phyloP scores from a whole-genome alignment of 2,329 filamentous ascomycete species.

The Dothidotthia symphoricarpi region DNA sequence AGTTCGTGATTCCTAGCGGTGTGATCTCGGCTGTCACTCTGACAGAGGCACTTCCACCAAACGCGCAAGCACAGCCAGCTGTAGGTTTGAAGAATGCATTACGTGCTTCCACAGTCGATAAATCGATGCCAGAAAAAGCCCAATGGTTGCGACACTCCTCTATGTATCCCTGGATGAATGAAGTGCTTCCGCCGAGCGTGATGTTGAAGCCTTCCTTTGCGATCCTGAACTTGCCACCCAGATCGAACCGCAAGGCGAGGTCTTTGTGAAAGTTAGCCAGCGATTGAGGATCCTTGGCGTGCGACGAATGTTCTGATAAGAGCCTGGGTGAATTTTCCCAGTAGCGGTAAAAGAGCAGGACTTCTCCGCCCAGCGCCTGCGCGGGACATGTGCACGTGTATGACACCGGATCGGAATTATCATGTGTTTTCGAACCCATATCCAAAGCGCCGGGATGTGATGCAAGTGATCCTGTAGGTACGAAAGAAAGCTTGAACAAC shows the following conservation, averaged over 20 bases:
- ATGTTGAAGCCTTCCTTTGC: slow-evolving; percentile 27
- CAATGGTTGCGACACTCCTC: slow-evolving; percentile 18
- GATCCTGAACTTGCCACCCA: slow-evolving; percentile 22
- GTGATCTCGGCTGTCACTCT: slow-evolving; percentile 23
- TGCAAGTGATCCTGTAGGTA: no score
- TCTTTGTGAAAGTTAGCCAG: slow-evolving; percentile 16
- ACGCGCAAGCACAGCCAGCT: slow-evolving; percentile 23
- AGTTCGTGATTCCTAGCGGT: slow-evolving; percentile 25
- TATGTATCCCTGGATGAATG: slow-evolving; percentile 13
- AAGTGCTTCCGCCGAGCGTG: slow-evolving; percentile 18
- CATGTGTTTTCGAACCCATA: neutral
- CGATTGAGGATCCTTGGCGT: slow-evolving; percentile 6
- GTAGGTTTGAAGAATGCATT: slow-evolving; percentile 23
- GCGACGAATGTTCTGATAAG: slow-evolving; percentile 3
- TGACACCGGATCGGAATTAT: slow-evolving; percentile 17
- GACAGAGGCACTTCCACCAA: slow-evolving; percentile 12
- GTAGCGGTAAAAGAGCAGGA: slow-evolving; percentile 27
- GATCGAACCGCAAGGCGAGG: slow-evolving; percentile 6
- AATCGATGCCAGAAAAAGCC: slow-evolving; percentile 18
- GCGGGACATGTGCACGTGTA: slow-evolving; percentile 21
- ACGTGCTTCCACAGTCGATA: slow-evolving; percentile 6
- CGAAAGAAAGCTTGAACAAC: no score
- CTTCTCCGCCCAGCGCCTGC: slow-evolving; percentile 8
- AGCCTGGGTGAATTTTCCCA: slow-evolving; percentile 17
- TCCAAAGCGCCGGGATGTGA: slow-evolving; percentile 2